Evolutionary conservation across 129 eudicot genomes (phyloP).

Genomic region (Heracleum sosnowskyi): DNA sequence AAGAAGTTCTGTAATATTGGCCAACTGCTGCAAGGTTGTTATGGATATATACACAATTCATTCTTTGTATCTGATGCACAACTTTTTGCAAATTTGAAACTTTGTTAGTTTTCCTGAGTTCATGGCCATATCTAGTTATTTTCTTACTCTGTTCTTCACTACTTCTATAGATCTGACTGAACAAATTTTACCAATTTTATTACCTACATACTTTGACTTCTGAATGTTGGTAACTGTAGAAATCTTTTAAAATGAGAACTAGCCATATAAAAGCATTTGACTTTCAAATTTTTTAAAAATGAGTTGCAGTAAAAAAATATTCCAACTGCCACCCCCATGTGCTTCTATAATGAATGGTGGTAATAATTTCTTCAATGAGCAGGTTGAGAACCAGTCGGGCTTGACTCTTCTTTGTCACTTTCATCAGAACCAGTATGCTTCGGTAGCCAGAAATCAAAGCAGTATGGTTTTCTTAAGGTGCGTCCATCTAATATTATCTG

Average conservation of each 20-base stretch:
- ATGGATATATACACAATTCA: not conserved
- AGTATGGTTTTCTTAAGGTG: conserved; percentile 61
- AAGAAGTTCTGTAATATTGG: conserved; percentile 56
- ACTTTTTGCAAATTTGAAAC: not conserved
- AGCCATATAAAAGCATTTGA: not conserved
- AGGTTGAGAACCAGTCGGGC: conserved; percentile 87
- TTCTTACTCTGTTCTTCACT: not conserved
- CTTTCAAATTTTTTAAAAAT: not conserved
- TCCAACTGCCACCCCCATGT: not conserved
- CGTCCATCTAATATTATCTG: conserved; percentile 1
- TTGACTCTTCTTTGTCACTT: conserved; percentile 62
- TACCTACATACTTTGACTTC: not conserved
- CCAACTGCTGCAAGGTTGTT: conserved; percentile 93
- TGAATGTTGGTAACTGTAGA: not conserved
- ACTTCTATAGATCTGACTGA: not conserved
- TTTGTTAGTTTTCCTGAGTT: not conserved
- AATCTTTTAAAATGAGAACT: not conserved
- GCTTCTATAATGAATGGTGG: not conserved
- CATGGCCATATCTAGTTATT: not conserved
- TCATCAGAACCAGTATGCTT: conserved; percentile 47
- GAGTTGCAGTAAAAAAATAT: not conserved
- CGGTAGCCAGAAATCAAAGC: conserved; percentile 61
- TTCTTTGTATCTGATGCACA: not conserved
- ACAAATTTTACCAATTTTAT: not conserved
- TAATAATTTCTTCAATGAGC: conserved; percentile 23